These are phyloP conservation scores for Hyphopichia pseudoburtonii DNA, from an alignment of 1,139 yeast genomes.

Conservation along the genomic window DNA sequence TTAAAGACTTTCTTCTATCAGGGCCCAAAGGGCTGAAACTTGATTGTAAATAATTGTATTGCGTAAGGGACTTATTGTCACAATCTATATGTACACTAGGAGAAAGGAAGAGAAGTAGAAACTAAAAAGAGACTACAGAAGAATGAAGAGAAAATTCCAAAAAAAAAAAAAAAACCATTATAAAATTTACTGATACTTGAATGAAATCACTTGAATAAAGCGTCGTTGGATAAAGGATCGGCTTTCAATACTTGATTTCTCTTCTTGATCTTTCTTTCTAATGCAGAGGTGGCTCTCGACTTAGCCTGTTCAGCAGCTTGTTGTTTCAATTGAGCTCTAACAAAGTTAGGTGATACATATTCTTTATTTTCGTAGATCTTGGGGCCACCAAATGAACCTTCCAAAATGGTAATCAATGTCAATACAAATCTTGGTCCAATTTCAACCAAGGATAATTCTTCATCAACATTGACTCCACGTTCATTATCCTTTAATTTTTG, in stretches of 20 bases:
- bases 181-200: too few species aligned
- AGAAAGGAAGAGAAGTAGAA: too few species aligned
- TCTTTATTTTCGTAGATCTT: slow-evolving; percentile 96
- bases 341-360: slow-evolving; percentile 93
- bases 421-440: slow-evolving; percentile 96
- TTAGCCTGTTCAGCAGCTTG: slow-evolving; percentile 80
- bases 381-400: slow-evolving; percentile 98
- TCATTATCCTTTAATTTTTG: slow-evolving; percentile 48
- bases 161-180: too few species aligned
- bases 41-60: too few species aligned
- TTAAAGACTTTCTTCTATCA: too few species aligned
- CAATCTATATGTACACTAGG: too few species aligned
- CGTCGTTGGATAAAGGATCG: slow-evolving; percentile 84
- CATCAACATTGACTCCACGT: slow-evolving; percentile 29
- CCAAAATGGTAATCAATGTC: slow-evolving; percentile 87
- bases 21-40: too few species aligned
- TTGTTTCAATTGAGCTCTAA: slow-evolving; percentile 83
- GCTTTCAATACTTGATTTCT: slow-evolving; percentile 73
- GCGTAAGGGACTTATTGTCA: too few species aligned
- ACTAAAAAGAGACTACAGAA: too few species aligned
- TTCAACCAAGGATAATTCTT: slow-evolving; percentile 78
- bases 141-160: too few species aligned
- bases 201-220: slow-evolving; percentile 55
- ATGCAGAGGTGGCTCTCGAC: slow-evolving; percentile 76
- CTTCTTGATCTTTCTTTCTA: slow-evolving; percentile 70